Evolutionary conservation across 257 asterid genomes (phyloP), one percentile per base, ranked within the genome.

Genomic region (Oldenlandia corymbosa): DNA sequence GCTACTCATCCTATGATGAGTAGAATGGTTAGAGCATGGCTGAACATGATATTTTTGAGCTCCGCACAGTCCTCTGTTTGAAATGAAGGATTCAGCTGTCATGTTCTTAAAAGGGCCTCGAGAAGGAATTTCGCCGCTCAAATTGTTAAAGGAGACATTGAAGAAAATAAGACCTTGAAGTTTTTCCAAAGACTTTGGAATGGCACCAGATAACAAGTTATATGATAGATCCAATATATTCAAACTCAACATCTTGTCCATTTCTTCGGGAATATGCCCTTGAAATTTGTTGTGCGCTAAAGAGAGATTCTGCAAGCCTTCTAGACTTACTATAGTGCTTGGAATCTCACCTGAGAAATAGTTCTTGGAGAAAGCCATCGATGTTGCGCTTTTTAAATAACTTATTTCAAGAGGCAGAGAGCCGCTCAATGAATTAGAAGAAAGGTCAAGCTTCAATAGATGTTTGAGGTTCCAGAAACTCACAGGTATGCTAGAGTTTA

Each of bases 291-390:
- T 64, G 30, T 64, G 7, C 8, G 60, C 48, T 13, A 64, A 51
- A 4, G 31, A 32, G 14, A 64, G 48, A 14, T 0, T 5, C 0
- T 51, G 23, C 57, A 52, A 21, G 18, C 53, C 54, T 43, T 27
- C 57, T 30, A 69, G 32, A 4, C 43, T 14, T 32, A 67, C 73
- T 1, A 61, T 52, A 24, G 57, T 42, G 41, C 21, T 62, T 0
- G 68, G 73, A 41, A 61, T 42, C 5, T 31, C 56, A 26, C 73
- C 62, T 18, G 48, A 50, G 59, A 68, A 60, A 31, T 60, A 52
- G 21, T 68, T 68, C 11, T 49, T 41, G 13, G 68, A 69, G 3
- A 69, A 36, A 43, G 52, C 2, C 16, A 69, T 17, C 7, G 3
- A 5, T 5, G 17, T 65, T 7, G 61, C 60, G 23, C 5, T 16